phyloP scores from a whole-genome alignment of 1,284 basidiomycete genomes.

The Rhodotorula sp. region DNA sequence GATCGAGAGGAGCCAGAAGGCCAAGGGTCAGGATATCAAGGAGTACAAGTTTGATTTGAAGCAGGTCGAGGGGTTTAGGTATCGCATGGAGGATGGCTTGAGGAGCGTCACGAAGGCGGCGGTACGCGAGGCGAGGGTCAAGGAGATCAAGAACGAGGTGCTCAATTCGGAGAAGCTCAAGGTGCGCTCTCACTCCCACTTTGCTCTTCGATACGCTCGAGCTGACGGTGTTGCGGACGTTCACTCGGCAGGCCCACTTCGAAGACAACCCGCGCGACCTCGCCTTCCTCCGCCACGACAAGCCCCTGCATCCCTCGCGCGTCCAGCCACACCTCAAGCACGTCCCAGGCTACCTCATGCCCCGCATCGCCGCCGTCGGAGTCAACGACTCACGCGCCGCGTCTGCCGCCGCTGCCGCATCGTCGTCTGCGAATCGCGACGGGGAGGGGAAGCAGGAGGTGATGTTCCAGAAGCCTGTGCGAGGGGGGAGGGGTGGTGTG shows the following conservation, averaged over 20 bases:
- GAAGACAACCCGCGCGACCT: conserved; percentile 95
- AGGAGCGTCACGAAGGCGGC: conserved; percentile 80
- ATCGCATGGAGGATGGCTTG: conserved; percentile 95
- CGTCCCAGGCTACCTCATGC: conserved; percentile 89
- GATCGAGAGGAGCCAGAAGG: conserved; percentile 70
- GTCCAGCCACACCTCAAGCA: conserved; percentile 93
- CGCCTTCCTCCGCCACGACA: conserved; percentile 91
- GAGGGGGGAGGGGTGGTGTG: conserved; percentile 2
- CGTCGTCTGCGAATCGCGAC: neutral
- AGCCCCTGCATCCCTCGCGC: conserved; percentile 81
- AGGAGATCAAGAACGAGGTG: conserved; percentile 91
- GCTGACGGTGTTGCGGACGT: neutral
- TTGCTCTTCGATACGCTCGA: neutral
- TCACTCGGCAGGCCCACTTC: conserved; percentile 96
- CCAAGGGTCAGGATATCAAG: conserved; percentile 71
- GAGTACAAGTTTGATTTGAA: conserved; percentile 92
- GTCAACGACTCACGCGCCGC: conserved; percentile 24
- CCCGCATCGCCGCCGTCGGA: conserved; percentile 62
- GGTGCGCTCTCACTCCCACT: conserved; percentile 55
- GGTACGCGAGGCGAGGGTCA: conserved; percentile 86
- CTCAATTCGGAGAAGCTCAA: conserved; percentile 94
- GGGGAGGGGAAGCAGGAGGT: conserved; percentile 10
- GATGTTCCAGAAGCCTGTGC: conserved; percentile 37
- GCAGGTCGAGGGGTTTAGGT: conserved; percentile 96
- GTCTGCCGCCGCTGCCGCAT: neutral